Evolutionary conservation across 2,329 filamentous ascomycete species (phyloP).

Genomic region (Periconia digitata): DNA sequence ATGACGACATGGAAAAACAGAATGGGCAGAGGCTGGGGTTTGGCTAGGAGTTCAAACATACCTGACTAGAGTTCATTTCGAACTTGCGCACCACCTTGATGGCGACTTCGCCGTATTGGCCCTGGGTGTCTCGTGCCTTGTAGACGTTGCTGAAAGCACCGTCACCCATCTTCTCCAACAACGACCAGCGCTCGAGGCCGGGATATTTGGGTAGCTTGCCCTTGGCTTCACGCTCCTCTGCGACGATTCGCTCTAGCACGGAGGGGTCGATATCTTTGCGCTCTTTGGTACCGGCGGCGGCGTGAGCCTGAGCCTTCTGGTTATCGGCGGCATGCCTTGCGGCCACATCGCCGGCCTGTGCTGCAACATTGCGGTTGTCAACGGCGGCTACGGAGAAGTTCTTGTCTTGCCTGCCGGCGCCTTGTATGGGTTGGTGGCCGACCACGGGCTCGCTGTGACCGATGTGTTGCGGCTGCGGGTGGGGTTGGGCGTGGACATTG

Average conservation of each 20-base stretch:
- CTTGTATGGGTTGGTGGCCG: constrained; percentile 56
- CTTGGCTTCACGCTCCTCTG: constrained; percentile 85
- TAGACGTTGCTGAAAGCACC: constrained; percentile 99
- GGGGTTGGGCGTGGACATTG: constrained; percentile 65
- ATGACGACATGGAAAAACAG: constrained; percentile 23
- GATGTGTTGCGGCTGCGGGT: constrained; percentile 57
- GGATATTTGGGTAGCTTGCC: constrained; percentile 85
- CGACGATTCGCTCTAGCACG: constrained; percentile 81
- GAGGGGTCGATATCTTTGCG: constrained; percentile 57
- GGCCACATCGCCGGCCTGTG: constrained; percentile 67
- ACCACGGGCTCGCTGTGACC: constrained; percentile 61
- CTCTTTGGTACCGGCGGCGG: constrained; percentile 52
- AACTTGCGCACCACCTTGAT: constrained; percentile 99
- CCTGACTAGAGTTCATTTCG: constrained; percentile 98
- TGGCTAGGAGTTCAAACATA: constrained; percentile 60
- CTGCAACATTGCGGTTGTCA: constrained; percentile 65
- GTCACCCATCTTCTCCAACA: constrained; percentile 97
- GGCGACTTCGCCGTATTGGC: constrained; percentile 76
- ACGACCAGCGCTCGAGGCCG: constrained; percentile 80
- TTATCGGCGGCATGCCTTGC: constrained; percentile 64
- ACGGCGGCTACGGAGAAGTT: constrained; percentile 67
- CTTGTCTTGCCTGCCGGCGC: constrained; percentile 51
- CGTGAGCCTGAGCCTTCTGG: constrained; percentile 55
- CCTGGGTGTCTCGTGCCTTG: constrained; percentile 74
- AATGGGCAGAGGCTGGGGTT: constrained; percentile 34